These are phyloP conservation scores for Cyberlindnera lachancei DNA, from an alignment of 805 yeast species.

Conservation along the genomic window DNA sequence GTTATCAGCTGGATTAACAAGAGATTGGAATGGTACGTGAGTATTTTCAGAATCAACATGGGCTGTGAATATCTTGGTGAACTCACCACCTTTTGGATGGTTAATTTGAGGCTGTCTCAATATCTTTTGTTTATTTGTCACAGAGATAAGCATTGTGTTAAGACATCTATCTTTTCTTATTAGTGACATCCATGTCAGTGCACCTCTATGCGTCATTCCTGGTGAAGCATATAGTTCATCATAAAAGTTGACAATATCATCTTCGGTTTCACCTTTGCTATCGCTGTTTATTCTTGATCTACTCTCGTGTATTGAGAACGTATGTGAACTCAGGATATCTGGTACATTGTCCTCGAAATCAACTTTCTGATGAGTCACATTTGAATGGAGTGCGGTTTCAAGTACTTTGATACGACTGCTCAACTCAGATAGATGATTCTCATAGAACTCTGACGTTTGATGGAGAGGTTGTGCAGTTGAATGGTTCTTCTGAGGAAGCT, in stretches of 20 bases:
- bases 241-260: constrained; percentile 5
- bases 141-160: constrained; percentile 10
- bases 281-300: too few species aligned
- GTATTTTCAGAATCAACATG: neutral
- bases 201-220: constrained; percentile 14
- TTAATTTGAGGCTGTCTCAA: neutral
- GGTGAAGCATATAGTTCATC: constrained; percentile 5
- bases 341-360: too few species aligned
- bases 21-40: neutral
- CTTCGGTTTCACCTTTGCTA: neutral
- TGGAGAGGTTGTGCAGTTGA: neutral
- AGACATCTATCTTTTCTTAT: constrained; percentile 20
- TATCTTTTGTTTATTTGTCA: constrained; percentile 5
- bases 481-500: too few species aligned
- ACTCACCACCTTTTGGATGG: neutral
- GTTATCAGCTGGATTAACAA: neutral
- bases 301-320: too few species aligned
- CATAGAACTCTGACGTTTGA: too few species aligned
- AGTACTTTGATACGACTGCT: constrained; percentile 12
- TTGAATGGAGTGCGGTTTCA: constrained; percentile 6
- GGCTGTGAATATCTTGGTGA: neutral
- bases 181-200: constrained; percentile 20
- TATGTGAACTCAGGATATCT: too few species aligned
- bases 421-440: constrained; percentile 1
- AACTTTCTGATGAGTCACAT: neutral